phyloP scores from a whole-genome alignment of 306 rosid species.

The Clitoria ternatea region DNA sequence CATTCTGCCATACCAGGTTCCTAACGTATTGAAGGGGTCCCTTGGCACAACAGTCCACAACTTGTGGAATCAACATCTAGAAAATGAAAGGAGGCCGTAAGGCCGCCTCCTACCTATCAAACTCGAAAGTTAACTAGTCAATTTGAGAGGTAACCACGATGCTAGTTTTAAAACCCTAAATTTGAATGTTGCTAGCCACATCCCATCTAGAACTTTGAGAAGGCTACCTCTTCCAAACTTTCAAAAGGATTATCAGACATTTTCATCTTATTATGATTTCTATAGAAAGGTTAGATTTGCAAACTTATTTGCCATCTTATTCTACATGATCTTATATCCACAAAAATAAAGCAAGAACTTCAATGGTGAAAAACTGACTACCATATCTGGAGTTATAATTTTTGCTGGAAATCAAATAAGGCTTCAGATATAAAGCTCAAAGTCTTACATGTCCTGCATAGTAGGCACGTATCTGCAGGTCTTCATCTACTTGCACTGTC shows the following conservation, averaged over 20 bases:
- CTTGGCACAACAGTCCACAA: too few species aligned
- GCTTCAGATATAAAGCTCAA: conserved; percentile 10
- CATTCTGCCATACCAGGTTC: too few species aligned
- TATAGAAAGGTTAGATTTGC: not conserved
- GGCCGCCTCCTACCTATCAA: too few species aligned
- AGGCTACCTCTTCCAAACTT: not conserved
- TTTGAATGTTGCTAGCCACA: not conserved
- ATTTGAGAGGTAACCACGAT: too few species aligned
- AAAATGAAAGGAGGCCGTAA: too few species aligned
- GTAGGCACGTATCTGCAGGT: conserved; percentile 87
- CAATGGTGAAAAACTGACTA: not conserved
- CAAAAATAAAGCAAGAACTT: conserved; percentile 3
- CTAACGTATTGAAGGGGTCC: too few species aligned
- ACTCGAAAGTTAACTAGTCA: too few species aligned
- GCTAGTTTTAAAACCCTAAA: not conserved
- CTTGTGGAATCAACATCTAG: too few species aligned
- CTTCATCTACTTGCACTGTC: conserved; percentile 77
- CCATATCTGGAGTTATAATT: not conserved
- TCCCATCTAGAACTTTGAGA: not conserved
- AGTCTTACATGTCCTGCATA: conserved; percentile 93
- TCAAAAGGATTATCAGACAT: not conserved
- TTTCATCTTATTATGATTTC: not conserved
- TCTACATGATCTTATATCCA: not conserved
- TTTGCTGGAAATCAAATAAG: not conserved
- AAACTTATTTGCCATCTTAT: not conserved